Percentiles rank a stretch among this genome's conserved stretches.
Conservation (phyloP, 805 yeast species). For the Komagataella kurtzmanii region DNA sequence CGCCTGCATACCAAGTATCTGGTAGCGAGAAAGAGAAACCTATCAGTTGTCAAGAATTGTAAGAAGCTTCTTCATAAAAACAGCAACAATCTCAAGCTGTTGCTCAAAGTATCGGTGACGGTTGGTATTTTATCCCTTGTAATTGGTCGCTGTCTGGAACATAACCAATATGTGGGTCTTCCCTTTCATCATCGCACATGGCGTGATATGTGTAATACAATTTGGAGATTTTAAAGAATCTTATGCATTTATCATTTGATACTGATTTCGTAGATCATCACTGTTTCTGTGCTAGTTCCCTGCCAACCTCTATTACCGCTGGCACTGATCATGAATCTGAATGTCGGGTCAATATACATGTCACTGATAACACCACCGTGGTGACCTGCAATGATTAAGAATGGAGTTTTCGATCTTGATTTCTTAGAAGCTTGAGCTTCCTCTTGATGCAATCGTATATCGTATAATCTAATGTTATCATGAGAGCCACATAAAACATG, state of each 20-base stretch:
- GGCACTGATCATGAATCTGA: conserved; percentile 78
- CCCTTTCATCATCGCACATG: background rate
- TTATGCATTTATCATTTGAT: conserved; percentile 2
- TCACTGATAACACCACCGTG: conserved; percentile 84
- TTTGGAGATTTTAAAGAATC: background rate
- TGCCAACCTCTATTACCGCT: conserved; percentile 97
- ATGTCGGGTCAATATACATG: conserved; percentile 73
- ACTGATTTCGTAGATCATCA: conserved; percentile 69
- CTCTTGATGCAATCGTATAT: conserved; percentile 35
- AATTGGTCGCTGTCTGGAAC: background rate
- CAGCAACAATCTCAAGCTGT: background rate
- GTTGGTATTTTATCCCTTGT: background rate
- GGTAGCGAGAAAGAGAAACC: background rate
- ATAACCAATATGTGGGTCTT: background rate
- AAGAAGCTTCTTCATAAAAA: background rate
- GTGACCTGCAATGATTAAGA: conserved; percentile 89
- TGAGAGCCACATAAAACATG: conserved; percentile 79
- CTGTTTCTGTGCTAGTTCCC: conserved; percentile 67
- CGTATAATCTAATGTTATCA: conserved; percentile 84
- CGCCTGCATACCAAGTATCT: background rate
- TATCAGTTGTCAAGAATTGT: background rate
- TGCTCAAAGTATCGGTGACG: background rate
- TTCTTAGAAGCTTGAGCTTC: conserved; percentile 14
- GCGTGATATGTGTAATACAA: background rate
- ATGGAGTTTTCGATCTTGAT: conserved; percentile 44